phyloP scores from a whole-genome alignment of 495 filamentous ascomycete genomes.

The Lasiosphaeris hirsuta region DNA sequence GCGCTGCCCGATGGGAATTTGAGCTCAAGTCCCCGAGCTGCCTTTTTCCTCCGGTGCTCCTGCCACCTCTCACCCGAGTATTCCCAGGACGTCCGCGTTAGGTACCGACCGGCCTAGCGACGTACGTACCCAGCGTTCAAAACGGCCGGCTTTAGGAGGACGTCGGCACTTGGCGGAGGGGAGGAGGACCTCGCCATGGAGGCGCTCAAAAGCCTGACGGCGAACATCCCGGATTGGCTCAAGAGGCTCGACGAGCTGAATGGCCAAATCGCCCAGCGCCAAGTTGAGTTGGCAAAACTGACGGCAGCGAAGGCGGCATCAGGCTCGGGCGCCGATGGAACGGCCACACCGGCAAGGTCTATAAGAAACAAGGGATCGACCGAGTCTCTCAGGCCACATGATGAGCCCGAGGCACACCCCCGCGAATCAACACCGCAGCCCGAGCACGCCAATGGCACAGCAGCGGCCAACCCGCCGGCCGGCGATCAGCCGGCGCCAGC shows the following conservation, averaged over 20 bases:
- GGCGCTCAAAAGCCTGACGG: slow-evolving; percentile 59
- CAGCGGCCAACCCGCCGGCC: slow-evolving; percentile 9
- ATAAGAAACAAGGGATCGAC: slow-evolving; percentile 60
- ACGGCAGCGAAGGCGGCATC: slow-evolving; percentile 31
- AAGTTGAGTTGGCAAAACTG: slow-evolving; percentile 59
- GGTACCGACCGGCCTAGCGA: slow-evolving; percentile 29
- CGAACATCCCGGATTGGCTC: slow-evolving; percentile 66
- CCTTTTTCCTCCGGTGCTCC: too few species aligned
- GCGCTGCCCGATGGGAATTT: too few species aligned
- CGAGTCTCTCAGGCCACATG: slow-evolving; percentile 57
- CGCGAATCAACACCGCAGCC: slow-evolving; percentile 22
- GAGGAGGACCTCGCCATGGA: slow-evolving; percentile 52
- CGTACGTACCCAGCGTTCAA: slow-evolving; percentile 22
- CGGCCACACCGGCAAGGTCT: slow-evolving; percentile 36
- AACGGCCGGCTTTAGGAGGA: slow-evolving; percentile 21
- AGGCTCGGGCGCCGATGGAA: slow-evolving; percentile 20
- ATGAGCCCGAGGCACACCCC: slow-evolving; percentile 41
- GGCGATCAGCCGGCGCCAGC: slow-evolving; percentile 16
- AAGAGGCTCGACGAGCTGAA: slow-evolving; percentile 64
- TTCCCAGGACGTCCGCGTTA: slow-evolving; percentile 18
- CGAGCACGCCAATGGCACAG: slow-evolving; percentile 7
- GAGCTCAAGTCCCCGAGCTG: too few species aligned
- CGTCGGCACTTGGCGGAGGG: slow-evolving; percentile 18
- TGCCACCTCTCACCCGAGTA: too few species aligned
- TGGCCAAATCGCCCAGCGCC: slow-evolving; percentile 63